Evolutionary conservation across 306 rosid genomes (phyloP), one percentile per base, ranked within the genome.

Genomic region (Calophaca sinica): DNA sequence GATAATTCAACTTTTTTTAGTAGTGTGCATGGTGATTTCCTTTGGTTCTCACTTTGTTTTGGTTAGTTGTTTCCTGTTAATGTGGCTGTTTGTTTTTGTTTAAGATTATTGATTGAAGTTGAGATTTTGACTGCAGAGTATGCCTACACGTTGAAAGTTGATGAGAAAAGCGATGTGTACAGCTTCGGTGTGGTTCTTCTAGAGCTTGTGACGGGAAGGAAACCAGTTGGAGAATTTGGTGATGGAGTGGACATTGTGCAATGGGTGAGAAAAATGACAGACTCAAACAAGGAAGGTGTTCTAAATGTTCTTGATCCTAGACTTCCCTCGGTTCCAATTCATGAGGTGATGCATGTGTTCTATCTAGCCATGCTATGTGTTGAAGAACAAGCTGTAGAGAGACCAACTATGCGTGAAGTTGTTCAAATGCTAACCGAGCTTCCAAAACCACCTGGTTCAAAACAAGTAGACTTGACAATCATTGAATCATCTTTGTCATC

Each of bases 171-270:
- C 10, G 98, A 93, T 20, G 98, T 93, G 36, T 93, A 93, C 81
- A 93, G 98, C 66, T 90, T 93, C 1, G 98, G 98, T 0, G 98
- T 93, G 46, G 96, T 93, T 32, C 79, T 93, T 29, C 28, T 93
- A 63, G 98, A 93, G 90, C 89, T 93, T 0, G 79, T 93, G 31
- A 85, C 92, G 0, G 98, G 98, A 3, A 81, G 89, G 81, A 88
- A 81, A 79, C 94, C 98, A 0, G 96, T 90, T 63, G 98, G 98
- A 5, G 98, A 87, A 35, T 93, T 93, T 38, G 96, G 98, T 0
- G 98, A 93, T 35, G 98, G 98, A 0, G 98, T 93, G 73, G 98
- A 93, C 88, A 90, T 93, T 3, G 98, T 93, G 14, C 84, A 91
- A 63, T 93, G 98, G 98, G 93, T 93, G 10, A 71, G 82, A 51